These are phyloP conservation scores for Plantago ovata DNA, from an alignment of 257 asterid species.

Conservation along the genomic window DNA sequence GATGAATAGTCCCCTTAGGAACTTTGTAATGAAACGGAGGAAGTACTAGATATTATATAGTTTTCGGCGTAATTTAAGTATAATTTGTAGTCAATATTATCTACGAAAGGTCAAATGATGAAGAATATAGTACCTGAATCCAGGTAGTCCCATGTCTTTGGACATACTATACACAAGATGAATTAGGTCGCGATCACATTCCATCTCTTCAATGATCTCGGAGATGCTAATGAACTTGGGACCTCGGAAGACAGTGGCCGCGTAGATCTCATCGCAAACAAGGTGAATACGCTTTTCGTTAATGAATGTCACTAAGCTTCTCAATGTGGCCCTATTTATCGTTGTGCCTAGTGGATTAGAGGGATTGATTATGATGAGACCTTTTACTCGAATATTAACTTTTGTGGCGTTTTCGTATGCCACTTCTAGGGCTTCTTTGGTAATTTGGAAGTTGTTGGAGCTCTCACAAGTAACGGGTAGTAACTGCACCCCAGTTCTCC, in stretches of 20 bases:
- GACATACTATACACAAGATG: conserved; percentile 70
- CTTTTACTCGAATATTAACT: conserved; percentile 54
- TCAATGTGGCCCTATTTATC: conserved; percentile 33
- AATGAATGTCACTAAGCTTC: conserved; percentile 41
- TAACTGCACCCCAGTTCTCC: conserved; percentile 79
- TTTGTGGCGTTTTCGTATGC: conserved; percentile 51
- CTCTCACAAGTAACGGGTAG: conserved; percentile 51
- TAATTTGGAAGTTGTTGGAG: conserved; percentile 55
- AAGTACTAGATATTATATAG: not conserved
- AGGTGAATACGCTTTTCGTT: conserved; percentile 57
- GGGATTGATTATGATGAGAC: conserved; percentile 66
- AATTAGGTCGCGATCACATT: conserved; percentile 36
- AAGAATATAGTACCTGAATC: conserved; percentile 25
- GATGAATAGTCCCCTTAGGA: too few species aligned
- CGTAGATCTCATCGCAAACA: conserved; percentile 77
- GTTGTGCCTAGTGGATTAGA: conserved; percentile 83
- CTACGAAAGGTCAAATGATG: not conserved
- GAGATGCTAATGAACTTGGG: conserved; percentile 46
- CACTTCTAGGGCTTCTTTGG: conserved; percentile 48
- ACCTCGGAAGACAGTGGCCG: conserved; percentile 42
- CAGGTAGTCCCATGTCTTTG: conserved; percentile 83
- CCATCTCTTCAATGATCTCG: conserved; percentile 45
- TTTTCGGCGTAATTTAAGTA: too few species aligned
- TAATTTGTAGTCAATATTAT: not conserved
- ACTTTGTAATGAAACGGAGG: not conserved